phyloP scores from a whole-genome alignment of 768 basidiomycete species.

The Amanita polypyramis region DNA sequence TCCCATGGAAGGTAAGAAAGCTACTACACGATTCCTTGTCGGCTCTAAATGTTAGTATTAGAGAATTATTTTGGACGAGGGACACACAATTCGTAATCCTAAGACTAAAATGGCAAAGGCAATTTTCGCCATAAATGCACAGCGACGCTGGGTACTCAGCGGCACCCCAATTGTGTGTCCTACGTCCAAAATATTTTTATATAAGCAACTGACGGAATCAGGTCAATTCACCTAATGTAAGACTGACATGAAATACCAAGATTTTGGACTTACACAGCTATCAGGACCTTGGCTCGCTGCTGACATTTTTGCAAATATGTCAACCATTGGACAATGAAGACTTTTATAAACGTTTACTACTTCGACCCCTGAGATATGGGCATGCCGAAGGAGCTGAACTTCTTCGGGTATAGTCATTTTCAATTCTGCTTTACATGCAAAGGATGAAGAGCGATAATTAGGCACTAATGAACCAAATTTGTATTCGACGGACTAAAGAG shows the following conservation, averaged over 20 bases:
- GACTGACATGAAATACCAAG: not conserved
- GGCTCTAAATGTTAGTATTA: conserved; percentile 14
- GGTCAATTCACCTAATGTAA: conserved; percentile 73
- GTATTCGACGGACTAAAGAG: conserved; percentile 80
- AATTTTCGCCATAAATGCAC: conserved; percentile 48
- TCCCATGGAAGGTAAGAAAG: conserved; percentile 68
- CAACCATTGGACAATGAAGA: conserved; percentile 75
- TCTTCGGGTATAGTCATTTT: conserved; percentile 41
- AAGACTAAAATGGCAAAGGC: conserved; percentile 77
- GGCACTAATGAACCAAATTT: conserved; percentile 70
- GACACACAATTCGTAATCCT: conserved; percentile 79
- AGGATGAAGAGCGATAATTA: conserved; percentile 17
- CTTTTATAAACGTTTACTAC: conserved; percentile 68
- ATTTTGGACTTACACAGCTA: not conserved
- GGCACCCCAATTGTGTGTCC: conserved; percentile 83
- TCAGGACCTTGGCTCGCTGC: conserved; percentile 79
- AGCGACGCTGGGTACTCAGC: conserved; percentile 71
- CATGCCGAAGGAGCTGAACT: conserved; percentile 59
- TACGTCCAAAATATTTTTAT: not conserved
- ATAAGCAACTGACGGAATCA: conserved; percentile 16
- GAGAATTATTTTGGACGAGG: conserved; percentile 83
- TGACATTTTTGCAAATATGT: conserved; percentile 82
- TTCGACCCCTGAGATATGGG: conserved; percentile 69
- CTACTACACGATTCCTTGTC: not conserved
- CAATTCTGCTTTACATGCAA: conserved; percentile 2